phyloP scores from a whole-genome alignment of 192 early-diverging fungal species.

The Linderina pennispora region DNA sequence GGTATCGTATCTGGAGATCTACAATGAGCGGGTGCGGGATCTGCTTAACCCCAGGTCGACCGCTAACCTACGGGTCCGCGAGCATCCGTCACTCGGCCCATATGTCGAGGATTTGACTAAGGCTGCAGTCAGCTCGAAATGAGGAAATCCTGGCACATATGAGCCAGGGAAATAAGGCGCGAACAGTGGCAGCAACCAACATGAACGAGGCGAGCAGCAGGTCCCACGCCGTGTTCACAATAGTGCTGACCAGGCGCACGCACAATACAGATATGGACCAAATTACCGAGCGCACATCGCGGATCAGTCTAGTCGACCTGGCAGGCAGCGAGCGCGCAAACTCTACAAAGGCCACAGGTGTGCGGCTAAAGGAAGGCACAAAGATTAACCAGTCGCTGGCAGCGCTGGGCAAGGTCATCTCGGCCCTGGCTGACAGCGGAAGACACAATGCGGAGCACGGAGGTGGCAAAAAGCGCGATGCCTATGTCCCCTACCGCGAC shows the following conservation, averaged over 20 bases:
- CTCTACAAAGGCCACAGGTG: conserved; percentile 77
- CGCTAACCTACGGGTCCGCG: conserved; percentile 74
- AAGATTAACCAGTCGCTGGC: conserved; percentile 94
- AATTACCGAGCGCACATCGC: conserved; percentile 67
- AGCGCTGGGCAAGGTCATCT: conserved; percentile 91
- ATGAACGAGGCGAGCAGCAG: conserved; percentile 93
- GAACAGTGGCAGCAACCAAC: conserved; percentile 85
- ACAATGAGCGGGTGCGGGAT: conserved; percentile 80
- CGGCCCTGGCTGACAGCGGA: conserved; percentile 72
- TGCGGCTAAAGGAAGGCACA: conserved; percentile 82
- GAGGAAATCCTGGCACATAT: conserved; percentile 66
- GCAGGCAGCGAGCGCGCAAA: conserved; percentile 91
- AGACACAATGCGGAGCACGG: conserved; percentile 16
- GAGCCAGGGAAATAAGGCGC: conserved; percentile 74
- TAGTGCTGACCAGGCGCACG: conserved; percentile 63
- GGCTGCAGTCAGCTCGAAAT: conserved; percentile 71
- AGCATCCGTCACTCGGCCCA: conserved; percentile 72
- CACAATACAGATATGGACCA: conserved; percentile 47
- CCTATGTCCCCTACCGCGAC: conserved; percentile 86
- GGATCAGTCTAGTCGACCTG: conserved; percentile 85
- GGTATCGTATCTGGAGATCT: conserved; percentile 90
- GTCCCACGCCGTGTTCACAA: conserved; percentile 80
- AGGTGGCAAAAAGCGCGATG: conserved; percentile 9
- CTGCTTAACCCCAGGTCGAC: conserved; percentile 69
- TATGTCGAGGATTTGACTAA: conserved; percentile 92